A percentile compares a stretch with the other conserved stretches of the same genome.
These are phyloP conservation scores for Botrytis squamosa DNA, from an alignment of 2,329 filamentous ascomycete species.

Conservation along the genomic window DNA sequence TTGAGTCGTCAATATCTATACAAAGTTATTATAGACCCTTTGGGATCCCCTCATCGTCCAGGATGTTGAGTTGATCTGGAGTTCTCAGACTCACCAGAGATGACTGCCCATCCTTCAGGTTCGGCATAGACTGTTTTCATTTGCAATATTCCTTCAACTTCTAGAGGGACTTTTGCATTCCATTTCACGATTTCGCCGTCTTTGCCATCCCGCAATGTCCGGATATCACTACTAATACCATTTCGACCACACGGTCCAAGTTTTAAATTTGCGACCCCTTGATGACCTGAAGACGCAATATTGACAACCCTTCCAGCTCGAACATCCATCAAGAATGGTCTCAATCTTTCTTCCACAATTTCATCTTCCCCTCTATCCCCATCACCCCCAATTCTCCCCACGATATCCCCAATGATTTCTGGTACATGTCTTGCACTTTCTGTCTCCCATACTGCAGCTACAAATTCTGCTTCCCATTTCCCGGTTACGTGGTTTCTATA, in stretches of 20 bases:
- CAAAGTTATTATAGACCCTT: slow-evolving; percentile 25
- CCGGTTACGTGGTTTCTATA: slow-evolving; percentile 54
- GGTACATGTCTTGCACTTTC: slow-evolving; percentile 66
- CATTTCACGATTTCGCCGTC: slow-evolving; percentile 50
- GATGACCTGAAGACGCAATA: slow-evolving; percentile 53
- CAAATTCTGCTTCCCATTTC: slow-evolving; percentile 77
- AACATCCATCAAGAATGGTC: slow-evolving; percentile 76
- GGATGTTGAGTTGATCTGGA: no score
- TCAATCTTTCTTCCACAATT: slow-evolving; percentile 65
- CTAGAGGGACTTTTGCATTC: slow-evolving; percentile 50
- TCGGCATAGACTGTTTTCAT: slow-evolving; percentile 74
- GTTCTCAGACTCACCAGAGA: slow-evolving; percentile 58
- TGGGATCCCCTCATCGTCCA: not conserved
- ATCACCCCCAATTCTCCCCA: slow-evolving; percentile 65
- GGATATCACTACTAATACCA: slow-evolving; percentile 67
- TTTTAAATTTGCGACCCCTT: slow-evolving; percentile 43
- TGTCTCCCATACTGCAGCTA: slow-evolving; percentile 77
- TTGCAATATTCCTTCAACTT: slow-evolving; percentile 54
- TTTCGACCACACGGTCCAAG: slow-evolving; percentile 70
- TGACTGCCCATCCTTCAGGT: slow-evolving; percentile 77
- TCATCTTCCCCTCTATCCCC: slow-evolving; percentile 54
- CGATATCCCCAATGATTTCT: slow-evolving; percentile 67
- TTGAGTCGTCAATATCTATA: slow-evolving; percentile 87
- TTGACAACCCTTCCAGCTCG: slow-evolving; percentile 67
- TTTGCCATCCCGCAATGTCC: slow-evolving; percentile 50